These are phyloP conservation scores for Bipolaris gigantea DNA, from an alignment of 2,329 filamentous ascomycete genomes.

Conservation along the genomic window DNA sequence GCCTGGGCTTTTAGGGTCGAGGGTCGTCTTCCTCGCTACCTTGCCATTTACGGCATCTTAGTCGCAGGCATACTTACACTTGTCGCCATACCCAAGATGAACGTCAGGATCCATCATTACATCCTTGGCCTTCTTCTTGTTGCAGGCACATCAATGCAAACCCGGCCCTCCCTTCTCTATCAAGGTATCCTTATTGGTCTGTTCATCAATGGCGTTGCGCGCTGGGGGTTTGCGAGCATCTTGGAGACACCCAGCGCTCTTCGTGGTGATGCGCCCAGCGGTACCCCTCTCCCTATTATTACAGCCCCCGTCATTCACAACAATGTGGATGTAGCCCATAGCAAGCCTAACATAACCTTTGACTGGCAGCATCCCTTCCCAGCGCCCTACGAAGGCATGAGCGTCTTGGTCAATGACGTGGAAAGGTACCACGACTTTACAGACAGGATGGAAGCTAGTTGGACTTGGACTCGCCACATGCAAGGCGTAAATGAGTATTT, in stretches of 20 bases:
- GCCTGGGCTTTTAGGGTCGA: constrained; percentile 85
- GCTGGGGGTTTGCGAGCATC: constrained; percentile 91
- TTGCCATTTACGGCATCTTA: constrained; percentile 76
- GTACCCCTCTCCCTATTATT: constrained; percentile 61
- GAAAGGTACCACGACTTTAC: constrained; percentile 73
- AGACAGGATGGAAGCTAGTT: constrained; percentile 51
- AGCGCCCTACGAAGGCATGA: constrained; percentile 69
- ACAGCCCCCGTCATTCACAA: constrained; percentile 46
- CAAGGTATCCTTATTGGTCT: constrained; percentile 88
- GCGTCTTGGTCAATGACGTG: constrained; percentile 82
- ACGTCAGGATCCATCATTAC: constrained; percentile 92
- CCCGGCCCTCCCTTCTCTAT: constrained; percentile 78
- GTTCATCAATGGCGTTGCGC: constrained; percentile 89
- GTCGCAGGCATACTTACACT: constrained; percentile 77
- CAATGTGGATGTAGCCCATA: constrained; percentile 48
- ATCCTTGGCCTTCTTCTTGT: constrained; percentile 84
- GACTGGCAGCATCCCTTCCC: constrained; percentile 55
- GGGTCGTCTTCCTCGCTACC: constrained; percentile 74
- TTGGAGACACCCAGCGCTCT: constrained; percentile 78
- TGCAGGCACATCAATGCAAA: constrained; percentile 87
- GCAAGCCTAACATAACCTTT: constrained; percentile 63
- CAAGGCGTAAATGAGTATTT: constrained; percentile 67
- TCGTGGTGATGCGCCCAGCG: constrained; percentile 57
- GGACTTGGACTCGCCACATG: constrained; percentile 62
- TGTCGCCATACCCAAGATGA: constrained; percentile 72